Evolutionary conservation across 441 rosid species (phyloP).

Genomic region (Eruca vesicaria): DNA sequence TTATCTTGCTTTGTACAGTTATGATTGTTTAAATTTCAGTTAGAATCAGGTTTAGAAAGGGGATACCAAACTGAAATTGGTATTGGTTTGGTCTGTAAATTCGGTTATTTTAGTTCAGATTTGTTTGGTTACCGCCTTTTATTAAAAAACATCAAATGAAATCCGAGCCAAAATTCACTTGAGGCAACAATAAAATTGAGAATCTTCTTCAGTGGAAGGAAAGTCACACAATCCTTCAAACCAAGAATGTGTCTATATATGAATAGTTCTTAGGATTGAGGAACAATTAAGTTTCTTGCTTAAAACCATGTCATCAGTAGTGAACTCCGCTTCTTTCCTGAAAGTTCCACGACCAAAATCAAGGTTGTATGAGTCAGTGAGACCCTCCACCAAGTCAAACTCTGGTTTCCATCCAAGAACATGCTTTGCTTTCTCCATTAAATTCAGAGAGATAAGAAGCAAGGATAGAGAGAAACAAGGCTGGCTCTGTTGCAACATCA

Average conservation of each 20-base stretch:
- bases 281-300: constrained; percentile 79
- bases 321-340: too few species aligned
- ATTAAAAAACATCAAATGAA: neutral
- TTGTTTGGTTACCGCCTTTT: too few species aligned
- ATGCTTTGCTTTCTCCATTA: too few species aligned
- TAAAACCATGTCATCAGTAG: constrained; percentile 53
- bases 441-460: too few species aligned
- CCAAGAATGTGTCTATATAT: constrained; percentile 9
- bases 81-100: neutral
- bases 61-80: neutral
- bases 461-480: constrained; percentile 75
- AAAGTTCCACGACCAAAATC: too few species aligned
- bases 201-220: neutral
- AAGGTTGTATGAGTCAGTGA: too few species aligned
- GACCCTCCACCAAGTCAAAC: too few species aligned
- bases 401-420: too few species aligned
- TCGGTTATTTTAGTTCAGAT: too few species aligned
- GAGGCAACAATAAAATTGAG: constrained; percentile 9
- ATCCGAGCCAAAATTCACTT: neutral
- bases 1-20: neutral
- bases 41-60: neutral
- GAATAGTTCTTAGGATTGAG: constrained; percentile 47
- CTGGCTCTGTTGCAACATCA: constrained; percentile 65
- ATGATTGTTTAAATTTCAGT: neutral
- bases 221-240: neutral